phyloP scores from a whole-genome alignment of 2,329 filamentous ascomycete species.

The Stagonosporopsis rhizophila region DNA sequence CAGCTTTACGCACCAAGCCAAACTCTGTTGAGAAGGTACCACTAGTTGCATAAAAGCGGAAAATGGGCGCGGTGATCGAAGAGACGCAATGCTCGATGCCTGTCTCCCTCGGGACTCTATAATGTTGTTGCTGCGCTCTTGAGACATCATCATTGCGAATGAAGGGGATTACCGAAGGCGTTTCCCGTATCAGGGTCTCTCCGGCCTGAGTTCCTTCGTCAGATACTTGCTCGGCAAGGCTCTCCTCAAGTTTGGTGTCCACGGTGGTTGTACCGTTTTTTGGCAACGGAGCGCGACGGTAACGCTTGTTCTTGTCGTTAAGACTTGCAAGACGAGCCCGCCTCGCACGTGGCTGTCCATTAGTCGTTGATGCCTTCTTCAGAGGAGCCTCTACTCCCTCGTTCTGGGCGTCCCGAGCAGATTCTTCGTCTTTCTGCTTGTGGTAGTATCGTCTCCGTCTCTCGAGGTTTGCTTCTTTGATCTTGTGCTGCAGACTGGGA shows the following conservation, averaged over 20 bases:
- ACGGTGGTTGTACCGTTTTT: conserved; percentile 1
- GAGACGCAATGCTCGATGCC: not conserved
- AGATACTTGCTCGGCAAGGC: conserved; percentile 5
- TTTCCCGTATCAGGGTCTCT: not conserved
- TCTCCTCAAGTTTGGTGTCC: conserved; percentile 21
- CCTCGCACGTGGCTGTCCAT: conserved; percentile 21
- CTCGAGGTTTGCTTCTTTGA: conserved; percentile 26
- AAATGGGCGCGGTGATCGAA: conserved; percentile 28
- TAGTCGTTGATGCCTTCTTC: conserved; percentile 12
- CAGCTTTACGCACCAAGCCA: not conserved
- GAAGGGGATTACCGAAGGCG: not conserved
- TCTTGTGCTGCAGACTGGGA: conserved; percentile 30
- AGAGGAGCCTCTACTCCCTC: conserved; percentile 26
- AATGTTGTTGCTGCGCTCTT: not conserved
- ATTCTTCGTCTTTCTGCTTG: conserved; percentile 28
- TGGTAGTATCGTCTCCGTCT: conserved; percentile 22
- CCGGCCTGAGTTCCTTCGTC: not conserved
- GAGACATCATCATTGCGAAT: not conserved
- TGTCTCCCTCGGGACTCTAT: too few relatives aligned
- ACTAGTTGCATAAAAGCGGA: conserved; percentile 47
- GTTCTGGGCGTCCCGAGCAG: conserved; percentile 30
- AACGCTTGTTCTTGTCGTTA: conserved; percentile 33
- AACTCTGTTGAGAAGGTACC: conserved; percentile 58
- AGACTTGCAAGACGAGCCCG: conserved; percentile 37
- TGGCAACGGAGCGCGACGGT: conserved; percentile 25